Evolutionary conservation across 371 early-diverging fungal species (phyloP), one percentile per base, ranked within the genome.

Genomic region (Rhizopus sp.): DNA sequence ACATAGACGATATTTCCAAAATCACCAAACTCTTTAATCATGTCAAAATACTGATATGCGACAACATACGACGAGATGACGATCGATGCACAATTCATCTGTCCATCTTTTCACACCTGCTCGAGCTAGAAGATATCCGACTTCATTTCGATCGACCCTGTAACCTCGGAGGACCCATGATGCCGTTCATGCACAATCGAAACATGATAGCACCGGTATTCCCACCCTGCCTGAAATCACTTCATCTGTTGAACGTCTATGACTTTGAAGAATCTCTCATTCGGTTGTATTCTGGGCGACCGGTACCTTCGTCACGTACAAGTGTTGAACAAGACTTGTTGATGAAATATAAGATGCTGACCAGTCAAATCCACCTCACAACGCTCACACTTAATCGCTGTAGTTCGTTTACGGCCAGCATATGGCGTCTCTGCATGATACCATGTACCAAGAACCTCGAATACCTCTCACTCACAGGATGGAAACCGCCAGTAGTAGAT

Each of bases 391-490:
- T 72, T 12, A 62, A 60, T 7, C 46, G 63, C 6, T 63, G 72
- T 31, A 57, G 57, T 35, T 56, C 66, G 1, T 69, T 55, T 34
- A 75, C 75, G 3, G 53, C 75, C 4, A 52, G 50, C 1, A 40
- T 72, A 5, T 72, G 72, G 72, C 53, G 59, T 3, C 59, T 63
- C 32, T 69, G 70, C 33, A 41, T 75, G 12, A 15, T 50, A 17
- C 72, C 69, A 0, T 72, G 72, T 54, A 42, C 51, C 1, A 0
- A 9, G 6, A 29, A 56, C 3, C 16, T 72, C 9, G 31, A 40
- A 12, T 44, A 53, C 7, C 44, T 75, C 5, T 53, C 53, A 7
- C 39, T 75, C 13, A 46, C 52, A 5, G 60, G 61, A 12, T 69
- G 69, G 60, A 12, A 45, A 33, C 44, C 23, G 2, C 23, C 23